These are phyloP conservation scores for Lavandula angustifolia DNA, from an alignment of 257 asterid species.

Conservation along the genomic window DNA sequence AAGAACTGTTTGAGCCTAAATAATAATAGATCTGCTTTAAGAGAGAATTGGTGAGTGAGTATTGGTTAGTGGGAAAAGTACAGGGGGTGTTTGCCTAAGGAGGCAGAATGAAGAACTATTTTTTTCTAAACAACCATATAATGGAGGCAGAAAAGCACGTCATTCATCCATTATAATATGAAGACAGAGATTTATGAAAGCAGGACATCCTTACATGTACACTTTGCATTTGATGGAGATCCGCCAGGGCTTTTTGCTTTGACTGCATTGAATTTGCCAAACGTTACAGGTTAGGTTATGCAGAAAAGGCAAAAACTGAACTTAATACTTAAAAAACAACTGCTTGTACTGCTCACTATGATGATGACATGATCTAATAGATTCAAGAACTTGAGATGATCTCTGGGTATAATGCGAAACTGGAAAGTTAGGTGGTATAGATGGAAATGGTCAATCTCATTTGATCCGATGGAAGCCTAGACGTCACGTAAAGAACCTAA, in stretches of 20 bases:
- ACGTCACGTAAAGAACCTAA: background rate
- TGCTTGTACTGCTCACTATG: conserved; percentile 1
- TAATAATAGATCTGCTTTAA: background rate
- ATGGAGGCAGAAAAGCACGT: background rate
- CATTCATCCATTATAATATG: conserved; percentile 13
- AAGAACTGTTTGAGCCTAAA: background rate
- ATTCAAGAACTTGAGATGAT: conserved; percentile 12
- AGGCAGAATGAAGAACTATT: background rate
- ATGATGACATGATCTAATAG: conserved; percentile 16
- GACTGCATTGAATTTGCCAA: conserved; percentile 65
- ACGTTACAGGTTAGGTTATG: conserved; percentile 32
- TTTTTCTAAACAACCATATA: conserved; percentile 17
- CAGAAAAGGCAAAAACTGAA: conserved; percentile 7
- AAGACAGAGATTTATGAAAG: conserved; percentile 20
- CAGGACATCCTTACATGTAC: conserved; percentile 63
- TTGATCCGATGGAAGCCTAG: background rate
- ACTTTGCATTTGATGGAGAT: conserved; percentile 90
- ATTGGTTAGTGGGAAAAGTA: background rate
- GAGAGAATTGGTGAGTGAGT: too few species aligned
- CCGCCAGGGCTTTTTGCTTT: conserved; percentile 84
- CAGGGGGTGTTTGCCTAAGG: background rate
- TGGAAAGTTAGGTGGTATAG: conserved; percentile 5
- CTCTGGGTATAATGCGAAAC: conserved; percentile 2
- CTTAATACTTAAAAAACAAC: conserved; percentile 9
- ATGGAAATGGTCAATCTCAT: conserved; percentile 1